These are phyloP conservation scores for Vitis hybrid DNA, from an alignment of 177 flowering plant genomes.

Conservation along the genomic window DNA sequence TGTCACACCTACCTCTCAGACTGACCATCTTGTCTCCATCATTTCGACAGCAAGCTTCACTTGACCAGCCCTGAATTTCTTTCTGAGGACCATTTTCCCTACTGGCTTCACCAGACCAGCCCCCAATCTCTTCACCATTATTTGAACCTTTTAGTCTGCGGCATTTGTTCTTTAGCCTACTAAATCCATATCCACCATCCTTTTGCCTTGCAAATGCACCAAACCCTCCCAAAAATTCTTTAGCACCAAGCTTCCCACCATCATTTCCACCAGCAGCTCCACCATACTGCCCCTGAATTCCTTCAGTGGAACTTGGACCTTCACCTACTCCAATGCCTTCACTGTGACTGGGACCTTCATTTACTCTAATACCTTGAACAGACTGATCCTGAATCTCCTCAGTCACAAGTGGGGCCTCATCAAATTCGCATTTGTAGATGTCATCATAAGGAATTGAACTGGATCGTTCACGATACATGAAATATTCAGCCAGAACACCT, in stretches of 20 bases:
- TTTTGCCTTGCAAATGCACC: background rate
- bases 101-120: background rate
- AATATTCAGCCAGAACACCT: no score
- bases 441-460: no score
- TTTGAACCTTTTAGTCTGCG: conserved; percentile 23
- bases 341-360: no score
- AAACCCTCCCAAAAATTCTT: background rate
- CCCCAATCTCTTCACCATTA: background rate
- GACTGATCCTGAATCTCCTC: no score
- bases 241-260: background rate
- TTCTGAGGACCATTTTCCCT: background rate
- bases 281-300: conserved; percentile 6
- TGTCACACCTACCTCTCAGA: background rate
- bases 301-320: background rate
- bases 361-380: no score
- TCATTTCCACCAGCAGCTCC: conserved; percentile 6
- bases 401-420: no score
- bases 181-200: background rate
- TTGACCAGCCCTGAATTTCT: background rate
- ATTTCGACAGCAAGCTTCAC: background rate
- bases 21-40: background rate
- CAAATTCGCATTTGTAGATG: no score
- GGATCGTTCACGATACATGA: no score
- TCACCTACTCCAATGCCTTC: no score
- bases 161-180: conserved; percentile 3